phyloP scores from a whole-genome alignment of 1,284 basidiomycete genomes.

The Peniophora sp. region DNA sequence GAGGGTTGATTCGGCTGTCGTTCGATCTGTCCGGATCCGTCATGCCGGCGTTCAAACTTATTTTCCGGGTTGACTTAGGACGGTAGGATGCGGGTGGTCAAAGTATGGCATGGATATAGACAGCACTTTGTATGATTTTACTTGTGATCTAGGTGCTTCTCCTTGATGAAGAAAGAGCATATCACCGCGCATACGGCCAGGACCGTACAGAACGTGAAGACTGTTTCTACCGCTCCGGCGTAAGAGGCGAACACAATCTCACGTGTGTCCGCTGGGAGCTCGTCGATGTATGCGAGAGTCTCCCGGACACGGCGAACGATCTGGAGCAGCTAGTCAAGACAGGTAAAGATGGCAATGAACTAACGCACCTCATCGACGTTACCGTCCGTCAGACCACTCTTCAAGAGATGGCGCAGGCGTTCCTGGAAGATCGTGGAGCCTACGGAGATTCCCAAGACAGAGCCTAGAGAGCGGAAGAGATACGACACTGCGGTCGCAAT shows the following conservation, averaged over 20 bases:
- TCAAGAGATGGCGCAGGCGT: slow-evolving; percentile 36
- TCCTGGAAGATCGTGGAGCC: slow-evolving; percentile 48
- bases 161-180: slow-evolving; percentile 41
- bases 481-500: slow-evolving; percentile 57
- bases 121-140: no score
- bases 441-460: slow-evolving; percentile 46
- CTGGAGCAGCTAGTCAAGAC: slow-evolving; percentile 20
- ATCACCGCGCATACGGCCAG: slow-evolving; percentile 32
- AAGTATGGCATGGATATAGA: no score
- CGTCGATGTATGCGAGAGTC: slow-evolving; percentile 43
- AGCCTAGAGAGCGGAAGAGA: slow-evolving; percentile 56
- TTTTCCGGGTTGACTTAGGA: no score
- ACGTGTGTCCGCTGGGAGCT: slow-evolving; percentile 35
- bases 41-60: no score
- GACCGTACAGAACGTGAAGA: slow-evolving; percentile 34
- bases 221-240: slow-evolving; percentile 28
- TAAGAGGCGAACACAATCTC: slow-evolving; percentile 37
- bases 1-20: no score
- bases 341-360: neutral
- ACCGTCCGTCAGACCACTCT: slow-evolving; percentile 27
- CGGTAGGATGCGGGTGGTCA: no score
- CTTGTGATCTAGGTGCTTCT: slow-evolving; percentile 27
- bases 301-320: slow-evolving; percentile 47
- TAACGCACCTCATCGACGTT: slow-evolving; percentile 40
- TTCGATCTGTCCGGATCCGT: no score